Evolutionary conservation across 164 flowering plant species (phyloP).

Genomic region (Taxillus chinensis): DNA sequence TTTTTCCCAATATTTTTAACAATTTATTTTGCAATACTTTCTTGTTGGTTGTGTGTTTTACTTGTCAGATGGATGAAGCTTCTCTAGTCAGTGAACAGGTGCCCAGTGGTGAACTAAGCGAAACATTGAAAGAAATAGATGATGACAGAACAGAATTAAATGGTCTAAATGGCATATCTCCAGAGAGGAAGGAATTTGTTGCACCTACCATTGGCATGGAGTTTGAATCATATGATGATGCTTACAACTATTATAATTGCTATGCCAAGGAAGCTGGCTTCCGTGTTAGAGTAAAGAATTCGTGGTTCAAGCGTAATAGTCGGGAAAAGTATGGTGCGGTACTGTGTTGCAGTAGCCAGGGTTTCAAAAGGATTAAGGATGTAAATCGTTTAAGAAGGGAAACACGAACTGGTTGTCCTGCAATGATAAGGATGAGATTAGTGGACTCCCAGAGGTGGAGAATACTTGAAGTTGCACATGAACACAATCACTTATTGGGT

Average conservation of each 20-base stretch:
- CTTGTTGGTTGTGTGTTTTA: background rate
- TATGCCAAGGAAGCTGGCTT: slow-evolving; percentile 55
- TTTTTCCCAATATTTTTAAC: too few relatives aligned
- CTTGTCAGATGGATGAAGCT: slow-evolving; percentile 26
- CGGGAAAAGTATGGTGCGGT: slow-evolving; percentile 67
- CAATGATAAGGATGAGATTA: slow-evolving; percentile 58
- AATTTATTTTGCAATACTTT: background rate
- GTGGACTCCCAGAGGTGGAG: slow-evolving; percentile 56
- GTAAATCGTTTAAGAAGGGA: slow-evolving; percentile 37
- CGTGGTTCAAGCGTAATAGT: slow-evolving; percentile 53
- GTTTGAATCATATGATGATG: slow-evolving; percentile 59
- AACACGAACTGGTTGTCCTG: slow-evolving; percentile 55
- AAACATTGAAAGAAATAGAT: slow-evolving; percentile 13
- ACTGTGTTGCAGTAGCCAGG: slow-evolving; percentile 65
- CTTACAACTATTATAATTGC: slow-evolving; percentile 51
- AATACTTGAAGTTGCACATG: slow-evolving; percentile 53
- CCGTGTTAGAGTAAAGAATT: slow-evolving; percentile 55
- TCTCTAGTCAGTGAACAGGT: slow-evolving; percentile 18
- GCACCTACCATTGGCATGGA: slow-evolving; percentile 53
- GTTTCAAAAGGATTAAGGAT: slow-evolving; percentile 47
- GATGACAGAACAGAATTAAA: slow-evolving; percentile 14
- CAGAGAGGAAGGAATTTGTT: slow-evolving; percentile 42
- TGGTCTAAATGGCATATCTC: slow-evolving; percentile 16
- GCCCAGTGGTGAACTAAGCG: slow-evolving; percentile 16
- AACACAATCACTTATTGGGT: slow-evolving; percentile 65